phyloP scores from a whole-genome alignment of 2,329 filamentous ascomycete genomes.

The Colletotrichum chlorophyti region DNA sequence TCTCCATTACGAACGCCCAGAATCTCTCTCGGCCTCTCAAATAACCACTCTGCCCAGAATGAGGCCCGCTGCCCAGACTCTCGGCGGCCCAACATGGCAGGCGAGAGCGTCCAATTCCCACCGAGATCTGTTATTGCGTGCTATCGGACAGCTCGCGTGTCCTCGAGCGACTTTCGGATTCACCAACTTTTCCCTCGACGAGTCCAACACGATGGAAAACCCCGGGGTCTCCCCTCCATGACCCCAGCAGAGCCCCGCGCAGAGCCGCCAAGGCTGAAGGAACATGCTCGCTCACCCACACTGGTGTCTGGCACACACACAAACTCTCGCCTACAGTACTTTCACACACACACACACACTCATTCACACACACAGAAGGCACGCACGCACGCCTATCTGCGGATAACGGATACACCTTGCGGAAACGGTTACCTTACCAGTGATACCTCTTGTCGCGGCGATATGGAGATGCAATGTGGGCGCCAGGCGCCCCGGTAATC shows the following conservation, averaged over 20 bases:
- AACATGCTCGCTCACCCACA: not conserved
- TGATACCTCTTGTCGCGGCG: not conserved
- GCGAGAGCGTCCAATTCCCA: slow-evolving; percentile 12
- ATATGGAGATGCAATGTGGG: not conserved
- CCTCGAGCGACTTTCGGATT: slow-evolving; percentile 10
- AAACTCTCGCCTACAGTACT: too few species aligned
- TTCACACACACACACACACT: not conserved
- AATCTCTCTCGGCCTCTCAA: not conserved
- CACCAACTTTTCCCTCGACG: not conserved
- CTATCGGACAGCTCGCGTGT: slow-evolving; percentile 20
- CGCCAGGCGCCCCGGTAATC: not conserved
- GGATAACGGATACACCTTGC: too few species aligned
- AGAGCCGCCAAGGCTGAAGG: slow-evolving; percentile 31
- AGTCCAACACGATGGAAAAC: slow-evolving; percentile 14
- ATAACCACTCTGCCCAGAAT: slow-evolving; percentile 12
- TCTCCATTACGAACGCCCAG: slow-evolving; percentile 13
- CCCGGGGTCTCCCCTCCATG: not conserved
- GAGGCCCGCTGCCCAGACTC: slow-evolving; percentile 27
- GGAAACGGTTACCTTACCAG: too few species aligned
- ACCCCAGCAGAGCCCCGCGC: slow-evolving; percentile 10
- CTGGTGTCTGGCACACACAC: too few species aligned
- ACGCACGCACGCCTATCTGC: not conserved
- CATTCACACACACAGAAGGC: too few species aligned
- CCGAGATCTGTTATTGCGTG: slow-evolving; percentile 23
- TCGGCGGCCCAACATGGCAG: slow-evolving; percentile 25